A percentile compares a stretch with the other conserved stretches of the same genome.
Conservation (phyloP, 208 protist genomes). For the Leishmania turanica region DNA sequence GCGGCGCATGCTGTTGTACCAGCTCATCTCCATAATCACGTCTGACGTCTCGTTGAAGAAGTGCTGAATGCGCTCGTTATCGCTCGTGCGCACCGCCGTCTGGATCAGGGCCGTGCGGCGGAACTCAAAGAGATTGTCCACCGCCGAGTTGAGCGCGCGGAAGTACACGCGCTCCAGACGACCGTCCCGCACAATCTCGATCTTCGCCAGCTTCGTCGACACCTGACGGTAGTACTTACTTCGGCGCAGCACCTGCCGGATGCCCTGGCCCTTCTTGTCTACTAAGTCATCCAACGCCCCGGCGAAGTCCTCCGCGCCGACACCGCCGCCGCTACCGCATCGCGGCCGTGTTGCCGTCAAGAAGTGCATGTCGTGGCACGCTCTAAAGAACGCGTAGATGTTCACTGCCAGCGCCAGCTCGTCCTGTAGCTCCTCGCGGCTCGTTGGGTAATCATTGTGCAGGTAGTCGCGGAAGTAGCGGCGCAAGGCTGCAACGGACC, state of each 20-base stretch:
- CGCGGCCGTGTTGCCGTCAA: constrained; percentile 20
- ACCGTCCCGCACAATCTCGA: constrained; percentile 61
- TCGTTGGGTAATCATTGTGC: constrained; percentile 33
- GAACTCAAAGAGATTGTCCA: constrained; percentile 42
- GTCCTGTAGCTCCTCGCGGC: constrained; percentile 54
- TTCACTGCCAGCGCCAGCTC: constrained; percentile 50
- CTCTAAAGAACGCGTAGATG: constrained; percentile 71
- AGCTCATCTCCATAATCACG: constrained; percentile 62
- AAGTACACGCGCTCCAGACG: constrained; percentile 77
- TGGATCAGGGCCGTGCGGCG: constrained; percentile 39
- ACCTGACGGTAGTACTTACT: constrained; percentile 40
- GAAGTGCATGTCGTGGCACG: constrained; percentile 58
- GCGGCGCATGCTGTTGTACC: constrained; percentile 43
- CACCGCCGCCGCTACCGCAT: neutral
- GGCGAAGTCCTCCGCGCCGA: constrained; percentile 4
- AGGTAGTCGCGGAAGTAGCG: constrained; percentile 52
- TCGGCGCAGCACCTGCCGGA: constrained; percentile 52
- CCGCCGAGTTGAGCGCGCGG: constrained; percentile 42
- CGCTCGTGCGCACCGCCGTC: constrained; percentile 48
- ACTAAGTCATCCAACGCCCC: constrained; percentile 40
- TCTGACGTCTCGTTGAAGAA: constrained; percentile 49
- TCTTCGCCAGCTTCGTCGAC: constrained; percentile 53
- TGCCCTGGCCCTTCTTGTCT: constrained; percentile 49
- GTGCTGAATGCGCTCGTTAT: constrained; percentile 60
- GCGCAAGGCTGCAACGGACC: constrained; percentile 21